Evolutionary conservation across 305 asterid species (phyloP).

Genomic region (Solanum hybrid): DNA sequence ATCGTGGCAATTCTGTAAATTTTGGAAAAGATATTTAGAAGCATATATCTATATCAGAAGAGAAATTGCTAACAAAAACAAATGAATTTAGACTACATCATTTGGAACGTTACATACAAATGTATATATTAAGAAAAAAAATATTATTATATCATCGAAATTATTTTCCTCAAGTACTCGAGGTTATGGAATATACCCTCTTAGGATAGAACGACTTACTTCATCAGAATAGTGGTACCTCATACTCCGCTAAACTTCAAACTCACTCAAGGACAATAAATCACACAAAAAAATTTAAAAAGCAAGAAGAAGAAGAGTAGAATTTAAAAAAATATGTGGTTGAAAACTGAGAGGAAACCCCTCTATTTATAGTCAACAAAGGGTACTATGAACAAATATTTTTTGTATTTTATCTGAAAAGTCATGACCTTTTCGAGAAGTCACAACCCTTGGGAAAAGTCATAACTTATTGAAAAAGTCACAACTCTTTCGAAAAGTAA

Average conservation of each 20-base stretch:
- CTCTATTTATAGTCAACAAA: neutral
- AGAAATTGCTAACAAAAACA: neutral
- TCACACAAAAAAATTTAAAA: neutral
- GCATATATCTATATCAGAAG: neutral
- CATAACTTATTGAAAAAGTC: neutral
- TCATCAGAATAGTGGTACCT: neutral
- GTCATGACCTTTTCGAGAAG: neutral
- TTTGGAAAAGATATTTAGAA: neutral
- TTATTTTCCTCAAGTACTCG: neutral
- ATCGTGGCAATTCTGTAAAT: neutral
- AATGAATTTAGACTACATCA: neutral
- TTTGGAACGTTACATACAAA: neutral
- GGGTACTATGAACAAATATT: neutral
- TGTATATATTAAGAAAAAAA: neutral
- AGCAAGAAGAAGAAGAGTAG: neutral
- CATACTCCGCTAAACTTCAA: neutral
- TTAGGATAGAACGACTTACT: neutral
- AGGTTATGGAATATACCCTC: neutral
- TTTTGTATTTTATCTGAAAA: neutral
- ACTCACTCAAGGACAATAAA: neutral
- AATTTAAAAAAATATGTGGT: neutral
- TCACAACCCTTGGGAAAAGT: neutral
- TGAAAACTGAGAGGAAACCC: neutral
- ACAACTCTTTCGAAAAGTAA: no score
- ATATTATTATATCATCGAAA: neutral